A percentile compares a stretch with the other conserved stretches of the same genome.
Evolutionary conservation across 352 stramenopile genomes (phyloP).

Genomic region (Pythium rishiriense): DNA sequence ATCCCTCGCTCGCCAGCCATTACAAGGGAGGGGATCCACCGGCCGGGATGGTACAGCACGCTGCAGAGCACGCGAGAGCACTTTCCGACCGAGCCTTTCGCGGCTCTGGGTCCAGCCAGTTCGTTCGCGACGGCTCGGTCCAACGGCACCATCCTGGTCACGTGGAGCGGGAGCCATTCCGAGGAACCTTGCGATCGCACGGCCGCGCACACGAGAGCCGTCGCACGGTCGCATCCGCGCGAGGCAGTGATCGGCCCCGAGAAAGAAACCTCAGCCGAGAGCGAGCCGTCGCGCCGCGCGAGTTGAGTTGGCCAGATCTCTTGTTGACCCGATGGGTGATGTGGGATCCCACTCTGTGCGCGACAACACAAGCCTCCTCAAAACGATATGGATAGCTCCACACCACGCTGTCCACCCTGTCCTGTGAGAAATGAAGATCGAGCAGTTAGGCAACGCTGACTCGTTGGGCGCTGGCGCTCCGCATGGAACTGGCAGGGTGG

Average conservation of each 20-base stretch:
- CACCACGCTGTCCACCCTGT: too few relatives aligned
- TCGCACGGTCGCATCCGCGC: not conserved
- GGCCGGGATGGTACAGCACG: not conserved
- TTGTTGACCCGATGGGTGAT: not conserved
- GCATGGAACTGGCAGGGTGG: not conserved
- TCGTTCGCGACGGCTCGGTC: not conserved
- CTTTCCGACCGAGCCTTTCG: not conserved
- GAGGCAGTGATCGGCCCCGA: not conserved
- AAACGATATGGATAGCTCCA: not conserved
- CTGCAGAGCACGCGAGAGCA: not conserved
- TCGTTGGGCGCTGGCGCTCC: not conserved
- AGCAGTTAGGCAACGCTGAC: not conserved
- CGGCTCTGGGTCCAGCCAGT: not conserved
- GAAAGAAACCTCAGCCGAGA: not conserved
- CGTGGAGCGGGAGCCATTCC: not conserved
- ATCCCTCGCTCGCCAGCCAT: too few relatives aligned
- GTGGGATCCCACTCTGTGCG: not conserved
- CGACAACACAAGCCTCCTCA: not conserved
- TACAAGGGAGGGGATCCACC: not conserved
- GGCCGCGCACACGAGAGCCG: not conserved
- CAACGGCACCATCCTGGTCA: constrained; percentile 1
- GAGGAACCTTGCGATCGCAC: not conserved
- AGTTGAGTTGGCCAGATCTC: not conserved
- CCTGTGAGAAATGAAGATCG: constrained; percentile 6
- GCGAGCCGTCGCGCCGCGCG: too few relatives aligned